A percentile compares a stretch with the other conserved stretches of the same genome.
Evolutionary conservation across 1,284 basidiomycete species (phyloP).

Genomic region (Cerrena zonata): DNA sequence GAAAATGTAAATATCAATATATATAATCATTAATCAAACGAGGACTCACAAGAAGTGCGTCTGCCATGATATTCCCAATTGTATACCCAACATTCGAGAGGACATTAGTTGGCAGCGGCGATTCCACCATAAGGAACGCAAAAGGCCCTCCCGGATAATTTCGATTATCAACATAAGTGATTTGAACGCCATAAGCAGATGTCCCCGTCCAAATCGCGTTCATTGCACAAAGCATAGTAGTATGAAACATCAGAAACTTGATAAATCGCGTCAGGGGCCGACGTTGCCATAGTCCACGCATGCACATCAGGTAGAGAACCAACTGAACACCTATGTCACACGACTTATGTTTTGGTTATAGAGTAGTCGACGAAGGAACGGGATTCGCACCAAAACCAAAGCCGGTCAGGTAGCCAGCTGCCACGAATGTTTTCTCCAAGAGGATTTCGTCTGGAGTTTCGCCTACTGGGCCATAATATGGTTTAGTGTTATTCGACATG

Average conservation of each 20-base stretch:
- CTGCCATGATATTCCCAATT: neutral
- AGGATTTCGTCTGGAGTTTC: constrained; percentile 1
- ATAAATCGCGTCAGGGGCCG: neutral
- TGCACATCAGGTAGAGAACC: neutral
- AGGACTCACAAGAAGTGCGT: neutral
- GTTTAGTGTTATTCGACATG: neutral
- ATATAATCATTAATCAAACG: neutral
- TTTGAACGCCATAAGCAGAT: neutral
- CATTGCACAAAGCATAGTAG: neutral
- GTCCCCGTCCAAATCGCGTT: neutral
- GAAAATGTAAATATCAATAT: neutral
- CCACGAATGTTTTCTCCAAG: constrained; percentile 4
- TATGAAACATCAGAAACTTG: neutral
- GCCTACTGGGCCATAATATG: constrained; percentile 1
- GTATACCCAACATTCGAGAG: neutral
- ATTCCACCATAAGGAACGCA: constrained; percentile 5
- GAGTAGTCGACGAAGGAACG: neutral
- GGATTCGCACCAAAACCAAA: constrained; percentile 2
- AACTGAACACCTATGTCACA: neutral
- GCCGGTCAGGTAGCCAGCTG: constrained; percentile 1
- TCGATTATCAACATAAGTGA: constrained; percentile 8
- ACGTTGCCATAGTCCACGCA: neutral
- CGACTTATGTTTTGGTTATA: neutral
- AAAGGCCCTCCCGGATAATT: constrained; percentile 10
- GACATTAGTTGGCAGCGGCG: constrained; percentile 5